Percentiles rank a stretch among this genome's conserved stretches.
phyloP scores from a whole-genome alignment of 2,329 filamentous ascomycete genomes.

The Acrocalymma vagum region DNA sequence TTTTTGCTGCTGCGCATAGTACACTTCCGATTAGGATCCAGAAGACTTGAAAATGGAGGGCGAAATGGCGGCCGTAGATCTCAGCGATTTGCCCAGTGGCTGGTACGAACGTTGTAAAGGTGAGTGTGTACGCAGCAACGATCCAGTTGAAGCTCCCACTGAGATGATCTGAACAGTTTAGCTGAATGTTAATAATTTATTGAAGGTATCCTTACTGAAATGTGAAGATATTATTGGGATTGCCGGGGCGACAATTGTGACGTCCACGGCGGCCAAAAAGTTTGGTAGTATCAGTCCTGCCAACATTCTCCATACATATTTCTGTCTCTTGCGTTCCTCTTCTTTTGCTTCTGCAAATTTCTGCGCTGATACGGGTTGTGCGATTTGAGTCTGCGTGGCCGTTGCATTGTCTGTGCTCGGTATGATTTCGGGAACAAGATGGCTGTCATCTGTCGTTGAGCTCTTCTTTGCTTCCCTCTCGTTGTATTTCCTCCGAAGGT shows the following conservation, averaged over 20 bases:
- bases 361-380: conserved; percentile 13
- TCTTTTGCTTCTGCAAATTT: conserved; percentile 18
- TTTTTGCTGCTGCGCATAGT: conserved; percentile 67
- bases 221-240: conserved; percentile 70
- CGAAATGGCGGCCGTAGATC: conserved; percentile 69
- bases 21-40: conserved; percentile 64
- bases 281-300: conserved; percentile 68
- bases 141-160: conserved; percentile 67
- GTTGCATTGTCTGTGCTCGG: conserved; percentile 4
- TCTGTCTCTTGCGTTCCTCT: conserved; percentile 27
- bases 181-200: background rate
- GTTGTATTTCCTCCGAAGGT: conserved; percentile 29
- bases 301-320: conserved; percentile 68
- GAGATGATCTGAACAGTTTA: conserved; percentile 55
- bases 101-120: conserved; percentile 72
- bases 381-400: background rate
- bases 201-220: conserved; percentile 59
- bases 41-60: conserved; percentile 65
- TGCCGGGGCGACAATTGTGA: conserved; percentile 70
- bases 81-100: conserved; percentile 72
- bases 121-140: conserved; percentile 73
- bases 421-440: conserved; percentile 29
- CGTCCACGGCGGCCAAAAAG: conserved; percentile 68
- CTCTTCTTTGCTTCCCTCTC: conserved; percentile 30
- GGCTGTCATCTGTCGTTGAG: conserved; percentile 30